Base-by-base conservation (phyloP, 1,284 basidiomycete species). In the Microbotryum lychnidis-dioicae region DNA sequence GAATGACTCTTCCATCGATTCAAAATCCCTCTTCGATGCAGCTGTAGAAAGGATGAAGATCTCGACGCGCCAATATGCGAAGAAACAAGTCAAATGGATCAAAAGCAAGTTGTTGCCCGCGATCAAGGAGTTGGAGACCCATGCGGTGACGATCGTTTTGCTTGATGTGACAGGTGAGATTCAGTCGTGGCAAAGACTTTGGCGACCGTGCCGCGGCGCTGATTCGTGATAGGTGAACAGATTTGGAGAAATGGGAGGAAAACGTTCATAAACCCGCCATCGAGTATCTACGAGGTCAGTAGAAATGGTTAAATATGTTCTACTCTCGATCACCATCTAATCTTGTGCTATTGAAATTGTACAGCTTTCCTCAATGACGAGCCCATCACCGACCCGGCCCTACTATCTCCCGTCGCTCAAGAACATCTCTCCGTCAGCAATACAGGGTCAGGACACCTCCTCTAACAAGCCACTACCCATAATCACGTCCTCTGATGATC, bases 21-120 rank as follows among this genome's bases (percentile, higher is more conserved):
- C 20, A 14, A 49, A 16, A n/a, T 46, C 50, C 6, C 56, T 76
- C 7, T 89, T 87, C 69, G 63, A 74, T 9, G 75, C 77, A 21
- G 89, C 88, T 0, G 77, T 90, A 1, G 84, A 87, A 47, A 80
- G 80, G 23, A 97, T 91, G 83, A 96, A 97, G 75, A 75, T 82
- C 0, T 86, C 87, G 0, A 99, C 94, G 1, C 79, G 89, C 21
- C 87, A 91, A 75, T 99, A 98, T 72, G 91, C 96, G 0, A 91
- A 88, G 73, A 81, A 85, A 21, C 96, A 99, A 74, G 80, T 92
- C 46, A 85, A 86, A 54, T 99, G 96, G 96, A 85, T 98, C 56
- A 81, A 84, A 47, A 92, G 91, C 73, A 93, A 96, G 75, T 77
- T 98, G 6, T 74, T 97, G 10, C 92, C 92, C 1, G 86, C 84